Evolutionary conservation across 192 early-diverging fungal species (phyloP).

Genomic region (Haplosporangium gracile): DNA sequence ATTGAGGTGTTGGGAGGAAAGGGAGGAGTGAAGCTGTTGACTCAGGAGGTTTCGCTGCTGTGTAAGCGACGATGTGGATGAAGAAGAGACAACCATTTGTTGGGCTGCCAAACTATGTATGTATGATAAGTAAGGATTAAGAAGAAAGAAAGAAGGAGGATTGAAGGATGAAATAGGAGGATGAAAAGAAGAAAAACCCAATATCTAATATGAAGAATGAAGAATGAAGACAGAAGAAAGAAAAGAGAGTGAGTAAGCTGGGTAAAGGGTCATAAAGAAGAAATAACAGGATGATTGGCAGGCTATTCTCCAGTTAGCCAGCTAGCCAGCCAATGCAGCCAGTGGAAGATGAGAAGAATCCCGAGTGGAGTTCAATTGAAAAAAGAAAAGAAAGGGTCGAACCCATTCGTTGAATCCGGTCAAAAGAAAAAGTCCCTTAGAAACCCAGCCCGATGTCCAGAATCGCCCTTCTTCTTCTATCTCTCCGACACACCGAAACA

Average conservation of each 20-base stretch:
- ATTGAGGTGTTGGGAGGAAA: constrained; percentile 36
- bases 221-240: neutral
- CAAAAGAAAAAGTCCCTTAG: neutral
- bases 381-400: neutral
- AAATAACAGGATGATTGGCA: neutral
- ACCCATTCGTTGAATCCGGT: neutral
- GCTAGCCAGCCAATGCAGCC: neutral
- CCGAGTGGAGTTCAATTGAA: neutral
- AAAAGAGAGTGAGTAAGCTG: neutral
- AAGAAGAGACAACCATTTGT: constrained; percentile 30
- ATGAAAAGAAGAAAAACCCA: neutral
- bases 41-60: constrained; percentile 33
- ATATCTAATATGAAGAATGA: neutral
- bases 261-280: neutral
- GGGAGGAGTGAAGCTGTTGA: constrained; percentile 43
- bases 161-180: neutral
- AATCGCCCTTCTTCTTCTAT: too few species aligned
- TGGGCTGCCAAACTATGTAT: neutral
- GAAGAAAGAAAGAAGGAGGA: too few species aligned
- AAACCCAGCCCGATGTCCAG: neutral
- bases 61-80: constrained; percentile 15
- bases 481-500: too few species aligned
- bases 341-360: constrained; percentile 5
- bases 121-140: neutral
- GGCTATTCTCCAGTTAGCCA: neutral